phyloP scores from a whole-genome alignment of 352 stramenopile genomes.

The Phytophthora capsici region DNA sequence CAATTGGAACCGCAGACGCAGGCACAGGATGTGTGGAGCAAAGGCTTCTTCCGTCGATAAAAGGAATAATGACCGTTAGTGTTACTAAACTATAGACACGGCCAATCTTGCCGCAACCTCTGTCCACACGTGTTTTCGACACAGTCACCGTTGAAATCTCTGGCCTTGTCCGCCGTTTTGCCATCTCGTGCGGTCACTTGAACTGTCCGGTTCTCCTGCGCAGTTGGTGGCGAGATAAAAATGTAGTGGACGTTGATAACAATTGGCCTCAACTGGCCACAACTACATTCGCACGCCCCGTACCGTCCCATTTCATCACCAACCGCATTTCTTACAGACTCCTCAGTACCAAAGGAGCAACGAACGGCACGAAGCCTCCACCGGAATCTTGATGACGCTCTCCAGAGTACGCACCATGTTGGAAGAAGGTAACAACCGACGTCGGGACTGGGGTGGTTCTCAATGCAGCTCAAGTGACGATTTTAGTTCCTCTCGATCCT shows the following conservation, averaged over 20 bases:
- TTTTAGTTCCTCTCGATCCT: conserved; percentile 1
- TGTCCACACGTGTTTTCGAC: not conserved
- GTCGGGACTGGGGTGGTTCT: conserved; percentile 6
- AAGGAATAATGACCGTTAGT: not conserved
- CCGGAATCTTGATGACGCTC: conserved; percentile 4
- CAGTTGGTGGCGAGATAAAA: not conserved
- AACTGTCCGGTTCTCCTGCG: not conserved
- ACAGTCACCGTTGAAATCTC: not conserved
- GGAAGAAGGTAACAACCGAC: conserved; percentile 12
- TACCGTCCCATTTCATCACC: conserved; percentile 15
- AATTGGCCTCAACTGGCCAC: conserved; percentile 2
- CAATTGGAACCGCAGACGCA: no score
- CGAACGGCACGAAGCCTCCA: conserved; percentile 1
- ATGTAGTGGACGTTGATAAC: not conserved
- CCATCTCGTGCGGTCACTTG: not conserved
- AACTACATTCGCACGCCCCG: not conserved
- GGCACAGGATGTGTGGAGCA: no score
- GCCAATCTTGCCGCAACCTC: not conserved
- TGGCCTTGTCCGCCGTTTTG: conserved; percentile 2
- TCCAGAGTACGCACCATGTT: conserved; percentile 18
- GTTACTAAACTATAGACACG: not conserved
- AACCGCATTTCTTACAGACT: not conserved
- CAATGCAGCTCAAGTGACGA: conserved; percentile 6
- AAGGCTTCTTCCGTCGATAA: not conserved
- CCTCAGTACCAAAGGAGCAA: conserved; percentile 10